A percentile compares a stretch with the other conserved stretches of the same genome.
phyloP scores from a whole-genome alignment of 768 basidiomycete genomes.

The Phanerochaete carnosa region DNA sequence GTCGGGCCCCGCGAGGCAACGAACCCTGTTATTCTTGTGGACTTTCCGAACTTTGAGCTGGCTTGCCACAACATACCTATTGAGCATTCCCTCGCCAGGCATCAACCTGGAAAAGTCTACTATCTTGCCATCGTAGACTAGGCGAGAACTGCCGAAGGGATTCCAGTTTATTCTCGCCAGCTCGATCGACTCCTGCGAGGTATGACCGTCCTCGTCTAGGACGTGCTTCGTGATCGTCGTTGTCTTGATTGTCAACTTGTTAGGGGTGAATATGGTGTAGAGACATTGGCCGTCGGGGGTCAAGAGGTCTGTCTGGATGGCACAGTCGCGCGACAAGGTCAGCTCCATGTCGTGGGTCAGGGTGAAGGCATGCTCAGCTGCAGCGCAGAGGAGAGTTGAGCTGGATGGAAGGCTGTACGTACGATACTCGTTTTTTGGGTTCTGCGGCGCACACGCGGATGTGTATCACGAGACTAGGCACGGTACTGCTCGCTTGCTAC shows the following conservation, averaged over 20 bases:
- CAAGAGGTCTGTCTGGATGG: not conserved
- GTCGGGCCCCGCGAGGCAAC: constrained; percentile 4
- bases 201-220: not conserved
- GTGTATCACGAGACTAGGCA: not conserved
- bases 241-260: not conserved
- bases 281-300: not conserved
- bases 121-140: constrained; percentile 7
- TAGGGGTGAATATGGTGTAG: not conserved
- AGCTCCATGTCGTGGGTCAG: not conserved
- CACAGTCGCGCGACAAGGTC: not conserved
- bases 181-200: not conserved
- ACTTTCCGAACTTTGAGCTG: not conserved
- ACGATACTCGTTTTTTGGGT: not conserved
- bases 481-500: no score
- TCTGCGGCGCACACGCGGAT: not conserved
- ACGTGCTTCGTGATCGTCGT: not conserved
- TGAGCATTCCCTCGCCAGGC: not conserved
- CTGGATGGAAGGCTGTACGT: not conserved
- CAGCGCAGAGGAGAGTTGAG: not conserved
- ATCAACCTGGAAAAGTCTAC: not conserved
- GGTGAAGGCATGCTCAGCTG: not conserved
- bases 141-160: not conserved
- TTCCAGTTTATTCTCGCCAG: constrained; percentile 9
- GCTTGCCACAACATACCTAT: not conserved
- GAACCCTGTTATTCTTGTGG: not conserved